Evolutionary conservation across 2,329 filamentous ascomycete genomes (phyloP).

Genomic region (Stemphylium vesicarium): DNA sequence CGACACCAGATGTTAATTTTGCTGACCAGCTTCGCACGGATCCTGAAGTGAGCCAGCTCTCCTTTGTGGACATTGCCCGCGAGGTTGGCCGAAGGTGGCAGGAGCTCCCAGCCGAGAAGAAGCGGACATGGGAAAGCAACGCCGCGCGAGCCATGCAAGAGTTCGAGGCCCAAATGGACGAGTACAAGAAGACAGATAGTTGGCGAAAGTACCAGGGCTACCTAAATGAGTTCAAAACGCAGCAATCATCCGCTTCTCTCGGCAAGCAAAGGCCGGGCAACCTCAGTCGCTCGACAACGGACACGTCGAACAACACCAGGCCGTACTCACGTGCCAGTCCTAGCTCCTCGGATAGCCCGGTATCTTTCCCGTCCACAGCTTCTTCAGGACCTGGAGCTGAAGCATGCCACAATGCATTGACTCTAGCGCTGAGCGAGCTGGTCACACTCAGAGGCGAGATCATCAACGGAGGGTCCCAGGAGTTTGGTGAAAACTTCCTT

Average conservation of each 20-base stretch:
- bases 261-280: slow-evolving; percentile 26
- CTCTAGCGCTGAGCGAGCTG: slow-evolving; percentile 45
- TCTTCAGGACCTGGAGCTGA: slow-evolving; percentile 34
- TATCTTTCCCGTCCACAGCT: slow-evolving; percentile 27
- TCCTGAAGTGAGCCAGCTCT: slow-evolving; percentile 43
- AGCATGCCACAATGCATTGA: slow-evolving; percentile 44
- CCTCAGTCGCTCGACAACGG: slow-evolving; percentile 28
- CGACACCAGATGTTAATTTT: slow-evolving; percentile 48
- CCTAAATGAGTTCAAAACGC: slow-evolving; percentile 43
- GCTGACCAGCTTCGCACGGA: slow-evolving; percentile 48
- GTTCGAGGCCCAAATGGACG: slow-evolving; percentile 49
- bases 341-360: slow-evolving; percentile 38
- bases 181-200: slow-evolving; percentile 48
- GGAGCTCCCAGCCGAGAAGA: slow-evolving; percentile 43
- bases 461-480: slow-evolving; percentile 26
- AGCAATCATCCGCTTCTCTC: slow-evolving; percentile 28
- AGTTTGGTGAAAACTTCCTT: slow-evolving; percentile 37
- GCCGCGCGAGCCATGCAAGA: slow-evolving; percentile 48
- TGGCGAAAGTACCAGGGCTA: slow-evolving; percentile 48
- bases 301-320: slow-evolving; percentile 31
- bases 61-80: slow-evolving; percentile 49
- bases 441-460: slow-evolving; percentile 42
- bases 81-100: slow-evolving; percentile 50
- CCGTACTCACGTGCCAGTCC: slow-evolving; percentile 36
- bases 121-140: slow-evolving; percentile 48